Conservation (phyloP, 257 asterid species). For the Thymus quinquecostatus region DNA sequence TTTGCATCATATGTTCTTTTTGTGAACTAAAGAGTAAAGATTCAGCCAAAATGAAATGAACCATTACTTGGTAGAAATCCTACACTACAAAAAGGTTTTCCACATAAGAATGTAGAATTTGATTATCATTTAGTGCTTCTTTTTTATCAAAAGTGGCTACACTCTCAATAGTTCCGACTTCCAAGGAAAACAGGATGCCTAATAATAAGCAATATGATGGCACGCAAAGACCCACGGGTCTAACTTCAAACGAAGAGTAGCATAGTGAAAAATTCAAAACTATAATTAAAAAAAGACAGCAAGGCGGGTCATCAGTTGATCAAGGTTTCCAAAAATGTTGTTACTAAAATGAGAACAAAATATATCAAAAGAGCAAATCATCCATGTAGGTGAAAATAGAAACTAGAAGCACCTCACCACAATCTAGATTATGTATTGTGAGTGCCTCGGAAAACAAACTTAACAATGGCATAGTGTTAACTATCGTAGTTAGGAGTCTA, state of each 20-base stretch:
- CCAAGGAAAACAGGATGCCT: neutral
- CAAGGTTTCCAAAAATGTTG: neutral
- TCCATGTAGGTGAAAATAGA: neutral
- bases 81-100: neutral
- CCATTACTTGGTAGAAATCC: neutral
- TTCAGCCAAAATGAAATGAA: neutral
- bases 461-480: constrained; percentile 8
- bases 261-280: neutral
- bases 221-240: neutral
- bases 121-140: neutral
- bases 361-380: constrained; percentile 1
- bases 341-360: neutral
- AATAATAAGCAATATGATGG: neutral
- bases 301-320: neutral
- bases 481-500: no score
- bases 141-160: neutral
- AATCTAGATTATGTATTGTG: constrained; percentile 5
- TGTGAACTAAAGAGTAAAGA: neutral
- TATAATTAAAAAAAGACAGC: neutral
- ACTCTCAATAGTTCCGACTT: neutral
- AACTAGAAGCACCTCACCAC: constrained; percentile 13
- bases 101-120: neutral
- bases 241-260: neutral
- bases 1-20: constrained; percentile 5
- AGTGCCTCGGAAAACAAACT: constrained; percentile 30